Percentiles rank a stretch among this genome's conserved stretches.
These are phyloP conservation scores for Neofusicoccum ribis DNA, from an alignment of 2,329 filamentous ascomycete genomes.

Conservation along the genomic window DNA sequence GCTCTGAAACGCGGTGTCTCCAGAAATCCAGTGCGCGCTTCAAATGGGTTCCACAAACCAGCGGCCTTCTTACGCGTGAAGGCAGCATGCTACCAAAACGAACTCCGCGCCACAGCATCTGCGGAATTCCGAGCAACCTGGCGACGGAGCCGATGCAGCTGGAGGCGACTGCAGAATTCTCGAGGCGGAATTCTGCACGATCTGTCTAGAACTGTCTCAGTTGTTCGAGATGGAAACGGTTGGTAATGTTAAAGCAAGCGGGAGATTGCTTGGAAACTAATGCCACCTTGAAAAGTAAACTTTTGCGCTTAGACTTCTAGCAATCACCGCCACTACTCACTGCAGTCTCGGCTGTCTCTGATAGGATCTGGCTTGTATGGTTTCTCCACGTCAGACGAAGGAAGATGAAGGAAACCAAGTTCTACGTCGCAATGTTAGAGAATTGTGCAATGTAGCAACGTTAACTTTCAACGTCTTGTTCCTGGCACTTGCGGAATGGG, in stretches of 20 bases:
- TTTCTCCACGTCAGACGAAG: no score
- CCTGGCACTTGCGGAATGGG: no score
- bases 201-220: not conserved
- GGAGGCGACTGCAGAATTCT: not conserved
- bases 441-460: no score
- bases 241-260: not conserved
- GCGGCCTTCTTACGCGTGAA: not conserved
- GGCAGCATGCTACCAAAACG: not conserved
- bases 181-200: not conserved
- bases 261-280: no score
- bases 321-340: no score
- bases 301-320: no score
- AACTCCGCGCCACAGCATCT: not conserved
- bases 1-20: not conserved
- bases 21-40: not conserved
- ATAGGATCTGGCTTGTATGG: no score
- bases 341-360: no score
- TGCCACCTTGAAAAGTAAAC: no score
- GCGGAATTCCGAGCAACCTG: not conserved
- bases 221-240: not conserved
- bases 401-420: no score
- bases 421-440: no score
- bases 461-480: no score
- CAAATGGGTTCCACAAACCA: not conserved
- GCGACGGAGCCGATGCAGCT: not conserved